Percentiles rank a stretch among this genome's conserved stretches.
Conservation (phyloP, 129 eudicot species). For the Centella asiatica region DNA sequence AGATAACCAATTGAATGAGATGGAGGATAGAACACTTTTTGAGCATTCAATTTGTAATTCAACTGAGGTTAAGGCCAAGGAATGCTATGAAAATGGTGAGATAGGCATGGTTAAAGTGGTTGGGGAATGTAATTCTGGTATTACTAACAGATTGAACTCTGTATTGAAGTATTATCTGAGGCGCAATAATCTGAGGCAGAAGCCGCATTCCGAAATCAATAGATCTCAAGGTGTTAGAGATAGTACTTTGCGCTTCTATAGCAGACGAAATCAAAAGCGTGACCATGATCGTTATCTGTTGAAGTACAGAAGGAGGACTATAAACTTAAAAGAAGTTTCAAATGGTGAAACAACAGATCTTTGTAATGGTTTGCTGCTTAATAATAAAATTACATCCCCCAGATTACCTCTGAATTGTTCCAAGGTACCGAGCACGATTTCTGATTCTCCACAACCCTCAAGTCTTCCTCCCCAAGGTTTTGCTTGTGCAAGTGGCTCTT, state of each 20-base stretch:
- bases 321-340: constrained; percentile 17
- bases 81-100: constrained; percentile 19
- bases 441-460: constrained; percentile 24
- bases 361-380: constrained; percentile 9
- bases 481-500: constrained; percentile 7
- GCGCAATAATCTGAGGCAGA: constrained; percentile 1
- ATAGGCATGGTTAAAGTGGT: background rate
- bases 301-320: constrained; percentile 42
- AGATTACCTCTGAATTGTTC: constrained; percentile 15
- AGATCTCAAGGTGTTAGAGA: constrained; percentile 1
- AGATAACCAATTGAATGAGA: constrained; percentile 9
- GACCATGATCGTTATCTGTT: constrained; percentile 29
- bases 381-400: constrained; percentile 15
- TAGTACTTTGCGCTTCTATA: background rate
- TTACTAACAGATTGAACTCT: background rate
- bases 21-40: constrained; percentile 2
- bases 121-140: constrained; percentile 6
- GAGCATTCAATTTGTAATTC: constrained; percentile 12
- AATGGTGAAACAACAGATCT: constrained; percentile 18
- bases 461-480: constrained; percentile 6
- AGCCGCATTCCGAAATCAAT: background rate
- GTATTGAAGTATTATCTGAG: constrained; percentile 8
- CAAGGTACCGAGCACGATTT: constrained; percentile 17
- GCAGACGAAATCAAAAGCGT: constrained; percentile 6
- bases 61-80: constrained; percentile 18